Evolutionary conservation across 495 filamentous ascomycete genomes (phyloP).

Genomic region (Amorphotheca resinae): DNA sequence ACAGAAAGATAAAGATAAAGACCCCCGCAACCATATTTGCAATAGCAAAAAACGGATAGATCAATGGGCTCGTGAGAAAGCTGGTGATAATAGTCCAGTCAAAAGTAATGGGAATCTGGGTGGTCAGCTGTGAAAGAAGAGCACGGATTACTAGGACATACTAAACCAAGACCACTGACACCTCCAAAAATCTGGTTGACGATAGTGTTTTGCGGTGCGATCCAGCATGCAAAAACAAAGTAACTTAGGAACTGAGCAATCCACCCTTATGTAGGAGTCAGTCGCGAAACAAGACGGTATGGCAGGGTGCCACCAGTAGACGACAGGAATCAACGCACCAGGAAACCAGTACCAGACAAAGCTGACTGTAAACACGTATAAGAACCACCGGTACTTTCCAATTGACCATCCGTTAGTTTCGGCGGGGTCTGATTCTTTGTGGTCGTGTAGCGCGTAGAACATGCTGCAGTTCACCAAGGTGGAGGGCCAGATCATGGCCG

Average conservation of each 20-base stretch:
- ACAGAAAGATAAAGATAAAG: slow-evolving; percentile 36
- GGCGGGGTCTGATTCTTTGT: slow-evolving; percentile 31
- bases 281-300: slow-evolving; percentile 37
- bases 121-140: too few species aligned
- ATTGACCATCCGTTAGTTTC: slow-evolving; percentile 45
- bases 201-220: too few species aligned
- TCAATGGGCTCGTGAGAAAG: too few species aligned
- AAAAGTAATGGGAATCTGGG: too few species aligned
- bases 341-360: slow-evolving; percentile 46
- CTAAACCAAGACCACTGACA: too few species aligned
- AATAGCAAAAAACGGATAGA: too few species aligned
- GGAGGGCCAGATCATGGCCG: slow-evolving; percentile 64
- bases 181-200: too few species aligned
- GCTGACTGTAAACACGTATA: slow-evolving; percentile 42
- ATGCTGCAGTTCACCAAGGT: slow-evolving; percentile 30
- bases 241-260: too few species aligned
- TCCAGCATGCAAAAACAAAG: too few species aligned
- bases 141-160: too few species aligned
- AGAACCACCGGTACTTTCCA: slow-evolving; percentile 51
- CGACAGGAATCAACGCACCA: slow-evolving; percentile 43
- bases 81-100: too few species aligned
- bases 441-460: slow-evolving; percentile 26
- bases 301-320: slow-evolving; percentile 53
- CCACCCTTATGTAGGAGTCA: too few species aligned
- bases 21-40: slow-evolving; percentile 47